Percentiles rank a stretch among this genome's conserved stretches.
phyloP scores from a whole-genome alignment of 1,139 yeast genomes.

The Kodamaea plutei region DNA sequence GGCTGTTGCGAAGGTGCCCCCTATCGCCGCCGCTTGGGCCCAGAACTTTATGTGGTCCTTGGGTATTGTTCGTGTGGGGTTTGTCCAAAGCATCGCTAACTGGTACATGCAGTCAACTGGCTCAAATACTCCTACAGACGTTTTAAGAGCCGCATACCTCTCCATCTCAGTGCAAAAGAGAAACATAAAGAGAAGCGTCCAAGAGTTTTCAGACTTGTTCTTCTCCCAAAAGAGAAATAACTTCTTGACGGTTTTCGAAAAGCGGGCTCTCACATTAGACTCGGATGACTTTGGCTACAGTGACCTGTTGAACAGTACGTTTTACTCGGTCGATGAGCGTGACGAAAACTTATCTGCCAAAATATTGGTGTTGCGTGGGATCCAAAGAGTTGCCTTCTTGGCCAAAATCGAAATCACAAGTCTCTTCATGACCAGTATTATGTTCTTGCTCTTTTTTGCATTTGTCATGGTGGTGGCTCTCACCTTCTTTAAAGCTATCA shows the following conservation, averaged over 20 bases:
- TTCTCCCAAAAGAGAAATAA: constrained; percentile 17
- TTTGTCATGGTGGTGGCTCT: constrained; percentile 65
- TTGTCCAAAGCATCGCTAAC: constrained; percentile 80
- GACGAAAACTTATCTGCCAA: constrained; percentile 51
- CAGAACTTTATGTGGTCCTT: constrained; percentile 96
- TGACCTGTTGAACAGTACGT: constrained; percentile 44
- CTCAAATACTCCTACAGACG: constrained; percentile 71
- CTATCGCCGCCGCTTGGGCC: constrained; percentile 98
- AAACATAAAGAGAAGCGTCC: constrained; percentile 23
- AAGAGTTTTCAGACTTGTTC: constrained; percentile 17
- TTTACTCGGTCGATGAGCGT: constrained; percentile 74
- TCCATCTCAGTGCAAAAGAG: constrained; percentile 79
- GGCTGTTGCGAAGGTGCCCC: constrained; percentile 92
- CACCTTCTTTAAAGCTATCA: constrained; percentile 65
- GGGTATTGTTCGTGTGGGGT: constrained; percentile 77
- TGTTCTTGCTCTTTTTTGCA: constrained; percentile 76
- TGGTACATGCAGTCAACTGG: constrained; percentile 99
- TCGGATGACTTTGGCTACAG: constrained; percentile 43
- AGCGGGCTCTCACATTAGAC: constrained; percentile 32
- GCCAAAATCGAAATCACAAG: constrained; percentile 84
- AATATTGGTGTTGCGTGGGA: constrained; percentile 81
- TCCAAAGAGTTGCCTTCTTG: constrained; percentile 83
- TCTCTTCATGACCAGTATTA: constrained; percentile 81
- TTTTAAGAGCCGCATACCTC: constrained; percentile 50
- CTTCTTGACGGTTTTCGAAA: constrained; percentile 18